phyloP scores from a whole-genome alignment of 139 green algal genomes.

The Picochlorum sp. region DNA sequence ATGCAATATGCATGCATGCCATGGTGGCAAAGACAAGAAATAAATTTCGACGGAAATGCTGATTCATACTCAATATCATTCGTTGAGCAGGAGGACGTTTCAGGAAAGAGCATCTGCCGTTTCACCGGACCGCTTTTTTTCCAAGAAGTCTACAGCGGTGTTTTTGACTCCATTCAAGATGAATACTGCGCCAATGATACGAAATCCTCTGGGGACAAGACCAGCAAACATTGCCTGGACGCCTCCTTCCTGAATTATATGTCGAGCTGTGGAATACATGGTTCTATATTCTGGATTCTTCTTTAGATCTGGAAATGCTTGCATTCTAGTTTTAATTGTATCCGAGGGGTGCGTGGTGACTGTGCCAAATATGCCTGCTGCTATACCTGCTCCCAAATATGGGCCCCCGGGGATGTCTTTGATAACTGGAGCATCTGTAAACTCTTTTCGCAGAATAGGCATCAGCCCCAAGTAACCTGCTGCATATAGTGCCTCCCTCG shows the following conservation, averaged over 20 bases:
- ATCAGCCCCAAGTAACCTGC: conserved; percentile 70
- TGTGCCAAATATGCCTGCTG: conserved; percentile 60
- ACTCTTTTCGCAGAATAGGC: conserved; percentile 49
- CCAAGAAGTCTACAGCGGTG: conserved; percentile 4
- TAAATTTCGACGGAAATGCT: not conserved
- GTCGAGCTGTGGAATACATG: conserved; percentile 9
- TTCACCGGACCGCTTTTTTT: not conserved
- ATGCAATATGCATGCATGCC: not conserved
- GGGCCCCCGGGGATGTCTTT: conserved; percentile 28
- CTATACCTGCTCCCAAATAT: conserved; percentile 48
- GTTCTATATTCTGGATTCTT: conserved; percentile 18
- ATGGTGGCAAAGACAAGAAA: not conserved
- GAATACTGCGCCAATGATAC: conserved; percentile 26
- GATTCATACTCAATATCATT: too few relatives aligned
- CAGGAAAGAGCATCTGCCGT: too few relatives aligned
- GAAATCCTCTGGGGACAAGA: conserved; percentile 14
- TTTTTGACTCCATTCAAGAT: conserved; percentile 23
- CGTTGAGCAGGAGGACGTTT: too few relatives aligned
- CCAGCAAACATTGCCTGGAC: conserved; percentile 20
- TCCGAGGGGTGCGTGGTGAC: conserved; percentile 73
- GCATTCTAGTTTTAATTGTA: conserved; percentile 83
- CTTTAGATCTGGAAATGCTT: conserved; percentile 26
- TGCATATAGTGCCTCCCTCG: conserved; percentile 71
- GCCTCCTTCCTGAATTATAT: conserved; percentile 18
- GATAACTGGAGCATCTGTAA: conserved; percentile 23